Conservation (phyloP, 1,139 yeast species). For the Scheffersomyces insectosa region DNA sequence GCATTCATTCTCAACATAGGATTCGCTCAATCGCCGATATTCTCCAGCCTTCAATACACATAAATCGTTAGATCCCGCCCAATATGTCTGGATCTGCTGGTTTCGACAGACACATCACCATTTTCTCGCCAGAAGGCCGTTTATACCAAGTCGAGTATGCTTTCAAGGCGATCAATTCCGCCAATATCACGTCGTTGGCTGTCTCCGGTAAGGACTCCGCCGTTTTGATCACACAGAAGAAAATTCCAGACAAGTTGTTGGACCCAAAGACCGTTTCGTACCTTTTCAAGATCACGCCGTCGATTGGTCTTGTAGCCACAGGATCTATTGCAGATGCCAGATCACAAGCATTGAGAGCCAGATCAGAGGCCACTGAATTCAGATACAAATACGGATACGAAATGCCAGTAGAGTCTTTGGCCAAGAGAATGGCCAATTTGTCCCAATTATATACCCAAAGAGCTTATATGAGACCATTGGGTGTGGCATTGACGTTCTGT, state of each 20-base stretch:
- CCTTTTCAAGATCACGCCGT: conserved; percentile 76
- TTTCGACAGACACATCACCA: conserved; percentile 96
- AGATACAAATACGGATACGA: conserved; percentile 93
- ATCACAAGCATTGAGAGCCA: conserved; percentile 84
- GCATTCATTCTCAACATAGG: no score
- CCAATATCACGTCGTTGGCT: conserved; percentile 88
- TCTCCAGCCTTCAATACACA: no score
- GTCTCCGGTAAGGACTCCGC: conserved; percentile 85
- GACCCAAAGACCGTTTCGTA: conserved; percentile 86
- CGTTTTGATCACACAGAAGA: conserved; percentile 92
- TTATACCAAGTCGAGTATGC: conserved; percentile 97
- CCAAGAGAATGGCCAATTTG: conserved; percentile 93
- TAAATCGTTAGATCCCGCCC: no score
- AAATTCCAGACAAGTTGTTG: conserved; percentile 90
- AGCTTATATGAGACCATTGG: conserved; percentile 98
- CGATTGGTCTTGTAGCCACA: conserved; percentile 88
- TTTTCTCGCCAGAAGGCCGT: conserved; percentile 98
- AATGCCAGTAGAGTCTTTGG: conserved; percentile 92
- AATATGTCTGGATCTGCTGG: conserved; percentile 68
- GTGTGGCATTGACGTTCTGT: conserved; percentile 87
- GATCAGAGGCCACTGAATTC: conserved; percentile 93
- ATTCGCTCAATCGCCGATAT: no score
- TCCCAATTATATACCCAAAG: conserved; percentile 96
- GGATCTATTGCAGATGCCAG: conserved; percentile 98
- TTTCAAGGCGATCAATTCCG: conserved; percentile 91